Conservation (phyloP, 2,329 filamentous ascomycete genomes). For the Thielaviopsis euricoi region DNA sequence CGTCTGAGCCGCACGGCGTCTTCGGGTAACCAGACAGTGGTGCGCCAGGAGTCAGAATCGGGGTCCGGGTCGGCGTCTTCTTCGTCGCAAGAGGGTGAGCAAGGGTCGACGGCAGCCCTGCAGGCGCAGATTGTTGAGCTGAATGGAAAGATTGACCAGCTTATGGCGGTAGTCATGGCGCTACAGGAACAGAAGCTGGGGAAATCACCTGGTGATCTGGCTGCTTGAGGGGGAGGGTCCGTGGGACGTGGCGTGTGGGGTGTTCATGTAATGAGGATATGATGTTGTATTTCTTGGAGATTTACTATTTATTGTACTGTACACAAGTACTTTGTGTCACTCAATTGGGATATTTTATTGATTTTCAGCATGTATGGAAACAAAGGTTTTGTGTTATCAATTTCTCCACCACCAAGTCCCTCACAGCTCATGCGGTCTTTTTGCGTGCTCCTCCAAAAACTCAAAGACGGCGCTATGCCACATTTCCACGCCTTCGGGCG, state of each 20-base stretch:
- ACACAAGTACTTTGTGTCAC: no score
- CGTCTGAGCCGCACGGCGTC: not conserved
- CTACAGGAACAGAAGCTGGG: slow-evolving; percentile 25
- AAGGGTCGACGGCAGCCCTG: slow-evolving; percentile 20
- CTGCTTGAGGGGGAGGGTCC: not conserved
- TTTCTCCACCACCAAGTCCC: no score
- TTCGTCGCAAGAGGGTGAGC: slow-evolving; percentile 11
- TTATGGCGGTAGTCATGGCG: slow-evolving; percentile 34
- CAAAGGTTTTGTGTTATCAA: no score
- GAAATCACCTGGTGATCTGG: slow-evolving; percentile 7
- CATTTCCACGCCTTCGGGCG: not conserved
- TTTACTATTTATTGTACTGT: not conserved
- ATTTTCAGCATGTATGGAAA: no score
- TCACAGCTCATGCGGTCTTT: not conserved
- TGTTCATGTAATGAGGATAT: not conserved
- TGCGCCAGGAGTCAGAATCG: not conserved
- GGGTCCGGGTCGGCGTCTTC: slow-evolving; percentile 15
- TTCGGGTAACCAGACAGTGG: not conserved
- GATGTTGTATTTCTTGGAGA: not conserved
- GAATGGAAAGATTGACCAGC: slow-evolving; percentile 39
- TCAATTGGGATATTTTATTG: no score
- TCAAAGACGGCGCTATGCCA: not conserved
- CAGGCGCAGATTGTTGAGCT: slow-evolving; percentile 39
- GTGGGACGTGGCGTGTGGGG: not conserved
- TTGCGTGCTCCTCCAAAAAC: not conserved